Percentiles rank a stretch among this genome's conserved stretches.
Evolutionary conservation across 108 stramenopile genomes (phyloP).

Genomic region (Schizochytrium sp.): DNA sequence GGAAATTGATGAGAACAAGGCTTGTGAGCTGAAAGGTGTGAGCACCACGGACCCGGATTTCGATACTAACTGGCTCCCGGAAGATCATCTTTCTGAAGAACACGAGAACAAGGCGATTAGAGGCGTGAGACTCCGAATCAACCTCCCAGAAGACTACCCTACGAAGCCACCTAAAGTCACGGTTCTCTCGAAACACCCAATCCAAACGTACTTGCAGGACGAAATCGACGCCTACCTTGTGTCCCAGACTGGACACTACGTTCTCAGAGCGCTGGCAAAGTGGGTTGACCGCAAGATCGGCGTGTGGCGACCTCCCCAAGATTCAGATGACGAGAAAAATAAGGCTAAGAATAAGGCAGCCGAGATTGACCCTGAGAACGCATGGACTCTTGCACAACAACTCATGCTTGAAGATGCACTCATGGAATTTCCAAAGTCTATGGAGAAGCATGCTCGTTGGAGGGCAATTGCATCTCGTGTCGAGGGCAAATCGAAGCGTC

Average conservation of each 20-base stretch:
- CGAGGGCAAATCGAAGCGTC: not conserved
- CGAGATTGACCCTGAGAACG: not conserved
- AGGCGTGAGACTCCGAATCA: constrained; percentile 2
- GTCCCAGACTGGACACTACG: not conserved
- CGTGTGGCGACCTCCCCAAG: not conserved
- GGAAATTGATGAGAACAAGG: not conserved
- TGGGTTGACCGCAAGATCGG: constrained; percentile 32
- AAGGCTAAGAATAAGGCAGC: not conserved
- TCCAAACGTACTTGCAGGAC: not conserved
- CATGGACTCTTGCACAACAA: constrained; percentile 44
- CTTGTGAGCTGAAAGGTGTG: constrained; percentile 27
- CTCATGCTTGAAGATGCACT: constrained; percentile 45
- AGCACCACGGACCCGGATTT: constrained; percentile 55
- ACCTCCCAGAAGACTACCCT: constrained; percentile 23
- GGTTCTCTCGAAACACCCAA: constrained; percentile 5
- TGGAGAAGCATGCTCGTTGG: constrained; percentile 59
- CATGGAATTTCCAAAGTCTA: constrained; percentile 13
- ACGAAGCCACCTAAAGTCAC: not conserved
- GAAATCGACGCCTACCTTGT: not conserved
- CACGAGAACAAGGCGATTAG: not conserved
- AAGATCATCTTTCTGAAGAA: not conserved
- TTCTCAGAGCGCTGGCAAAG: constrained; percentile 21
- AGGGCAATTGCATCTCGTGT: not conserved
- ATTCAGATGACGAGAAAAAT: not conserved
- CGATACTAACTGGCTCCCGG: constrained; percentile 10